These are phyloP conservation scores for Mollisiaceae sp. DNA, from an alignment of 2,329 filamentous ascomycete species.

Conservation along the genomic window DNA sequence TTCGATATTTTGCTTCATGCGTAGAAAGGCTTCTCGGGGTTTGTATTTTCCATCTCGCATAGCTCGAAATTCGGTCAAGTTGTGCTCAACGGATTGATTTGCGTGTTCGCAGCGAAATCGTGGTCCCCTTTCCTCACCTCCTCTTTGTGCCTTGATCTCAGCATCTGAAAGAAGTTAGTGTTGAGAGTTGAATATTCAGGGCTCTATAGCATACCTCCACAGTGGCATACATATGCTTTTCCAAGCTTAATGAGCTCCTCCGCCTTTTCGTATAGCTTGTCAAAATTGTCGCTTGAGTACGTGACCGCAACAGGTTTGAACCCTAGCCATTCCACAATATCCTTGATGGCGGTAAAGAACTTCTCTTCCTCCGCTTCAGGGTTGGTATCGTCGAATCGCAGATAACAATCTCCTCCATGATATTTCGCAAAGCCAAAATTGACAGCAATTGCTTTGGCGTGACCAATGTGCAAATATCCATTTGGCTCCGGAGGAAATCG, in stretches of 20 bases:
- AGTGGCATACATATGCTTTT: conserved; percentile 86
- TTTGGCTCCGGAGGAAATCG: conserved; percentile 89
- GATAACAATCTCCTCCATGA: conserved; percentile 75
- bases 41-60: conserved; percentile 94
- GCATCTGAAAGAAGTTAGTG: conserved; percentile 54
- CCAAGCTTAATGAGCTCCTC: conserved; percentile 79
- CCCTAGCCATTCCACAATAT: conserved; percentile 81
- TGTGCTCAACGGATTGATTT: conserved; percentile 74
- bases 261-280: conserved; percentile 83
- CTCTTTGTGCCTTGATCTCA: conserved; percentile 86
- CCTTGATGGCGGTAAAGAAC: conserved; percentile 87
- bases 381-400: conserved; percentile 94
- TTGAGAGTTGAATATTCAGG: neutral
- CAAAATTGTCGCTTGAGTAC: conserved; percentile 88
- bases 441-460: conserved; percentile 93
- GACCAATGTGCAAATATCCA: conserved; percentile 90
- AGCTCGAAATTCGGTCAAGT: conserved; percentile 80
- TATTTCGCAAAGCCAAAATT: conserved; percentile 94
- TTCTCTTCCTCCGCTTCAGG: conserved; percentile 90
- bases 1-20: conserved; percentile 90
- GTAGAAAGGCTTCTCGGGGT: conserved; percentile 79
- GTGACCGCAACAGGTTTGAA: conserved; percentile 83
- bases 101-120: conserved; percentile 84
- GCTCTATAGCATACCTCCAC: conserved; percentile 55
- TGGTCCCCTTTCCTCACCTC: conserved; percentile 72